phyloP scores from a whole-genome alignment of 495 filamentous ascomycete species.

The Cercophora samala region DNA sequence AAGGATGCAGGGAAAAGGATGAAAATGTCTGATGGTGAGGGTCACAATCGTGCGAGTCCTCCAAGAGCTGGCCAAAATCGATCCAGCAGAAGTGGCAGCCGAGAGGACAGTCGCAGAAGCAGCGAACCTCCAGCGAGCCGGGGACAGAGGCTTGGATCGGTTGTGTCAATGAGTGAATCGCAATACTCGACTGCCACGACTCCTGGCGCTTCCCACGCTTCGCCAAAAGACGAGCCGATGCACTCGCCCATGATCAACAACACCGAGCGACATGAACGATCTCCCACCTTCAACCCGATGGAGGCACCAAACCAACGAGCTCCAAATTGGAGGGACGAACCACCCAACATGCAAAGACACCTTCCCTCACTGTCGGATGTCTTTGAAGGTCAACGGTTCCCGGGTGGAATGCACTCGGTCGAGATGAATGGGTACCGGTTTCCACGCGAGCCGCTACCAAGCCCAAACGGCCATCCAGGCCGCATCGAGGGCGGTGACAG shows the following conservation, averaged over 20 bases:
- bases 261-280: slow-evolving; percentile 25
- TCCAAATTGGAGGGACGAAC: slow-evolving; percentile 28
- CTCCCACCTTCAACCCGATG: slow-evolving; percentile 26
- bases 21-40: slow-evolving; percentile 31
- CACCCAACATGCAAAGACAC: slow-evolving; percentile 24
- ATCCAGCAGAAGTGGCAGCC: slow-evolving; percentile 42
- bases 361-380: slow-evolving; percentile 39
- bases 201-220: background rate
- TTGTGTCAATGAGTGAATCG: slow-evolving; percentile 36
- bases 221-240: slow-evolving; percentile 31
- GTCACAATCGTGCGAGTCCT: slow-evolving; percentile 33
- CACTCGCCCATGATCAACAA: slow-evolving; percentile 30
- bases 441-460: slow-evolving; percentile 16
- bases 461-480: slow-evolving; percentile 20
- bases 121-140: slow-evolving; percentile 45
- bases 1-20: slow-evolving; percentile 45
- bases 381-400: slow-evolving; percentile 27
- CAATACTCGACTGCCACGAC: slow-evolving; percentile 21
- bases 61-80: slow-evolving; percentile 34
- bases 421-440: slow-evolving; percentile 27
- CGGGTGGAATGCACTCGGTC: slow-evolving; percentile 12
- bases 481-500: slow-evolving; percentile 14
- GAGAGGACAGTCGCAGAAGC: slow-evolving; percentile 41
- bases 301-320: slow-evolving; percentile 15
- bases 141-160: slow-evolving; percentile 40